phyloP scores from a whole-genome alignment of 495 filamentous ascomycete species.

The Trichoderma asperelloides region DNA sequence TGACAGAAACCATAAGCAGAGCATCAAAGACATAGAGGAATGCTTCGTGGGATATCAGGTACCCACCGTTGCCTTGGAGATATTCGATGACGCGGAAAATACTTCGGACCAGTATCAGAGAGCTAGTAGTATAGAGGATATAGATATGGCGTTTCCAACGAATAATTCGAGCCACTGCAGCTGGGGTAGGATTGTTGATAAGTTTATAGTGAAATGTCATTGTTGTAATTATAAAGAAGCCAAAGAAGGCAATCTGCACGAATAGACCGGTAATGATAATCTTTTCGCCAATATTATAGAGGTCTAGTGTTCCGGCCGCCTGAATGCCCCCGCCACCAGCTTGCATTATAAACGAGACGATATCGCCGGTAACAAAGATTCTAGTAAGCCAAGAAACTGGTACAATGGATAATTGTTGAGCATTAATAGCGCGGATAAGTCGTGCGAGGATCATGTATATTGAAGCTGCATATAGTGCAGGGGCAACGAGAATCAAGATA shows the following conservation, averaged over 20 bases:
- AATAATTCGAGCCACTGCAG: background rate
- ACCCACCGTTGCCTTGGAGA: conserved; percentile 42
- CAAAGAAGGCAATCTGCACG: conserved; percentile 46
- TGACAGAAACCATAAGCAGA: conserved; percentile 45
- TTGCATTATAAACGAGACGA: conserved; percentile 31
- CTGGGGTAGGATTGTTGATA: background rate
- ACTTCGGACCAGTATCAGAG: conserved; percentile 52
- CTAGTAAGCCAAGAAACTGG: conserved; percentile 38
- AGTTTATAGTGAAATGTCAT: conserved; percentile 28
- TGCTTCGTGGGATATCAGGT: conserved; percentile 41
- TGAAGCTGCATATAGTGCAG: conserved; percentile 34
- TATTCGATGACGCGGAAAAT: conserved; percentile 59
- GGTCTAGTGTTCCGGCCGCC: conserved; percentile 21
- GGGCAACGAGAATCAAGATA: conserved; percentile 33
- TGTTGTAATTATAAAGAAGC: conserved; percentile 39
- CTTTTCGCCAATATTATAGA: conserved; percentile 28
- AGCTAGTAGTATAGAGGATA: conserved; percentile 43
- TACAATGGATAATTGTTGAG: conserved; percentile 29
- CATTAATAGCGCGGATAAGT: conserved; percentile 32
- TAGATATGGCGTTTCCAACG: conserved; percentile 44
- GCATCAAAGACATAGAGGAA: conserved; percentile 58
- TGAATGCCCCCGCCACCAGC: conserved; percentile 23
- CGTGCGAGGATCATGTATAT: conserved; percentile 50
- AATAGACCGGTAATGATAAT: conserved; percentile 39
- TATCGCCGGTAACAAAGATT: conserved; percentile 34